Percentiles rank a stretch among this genome's conserved stretches.
Conservation (phyloP, 345 rosid species). For the Populus euphratica region DNA sequence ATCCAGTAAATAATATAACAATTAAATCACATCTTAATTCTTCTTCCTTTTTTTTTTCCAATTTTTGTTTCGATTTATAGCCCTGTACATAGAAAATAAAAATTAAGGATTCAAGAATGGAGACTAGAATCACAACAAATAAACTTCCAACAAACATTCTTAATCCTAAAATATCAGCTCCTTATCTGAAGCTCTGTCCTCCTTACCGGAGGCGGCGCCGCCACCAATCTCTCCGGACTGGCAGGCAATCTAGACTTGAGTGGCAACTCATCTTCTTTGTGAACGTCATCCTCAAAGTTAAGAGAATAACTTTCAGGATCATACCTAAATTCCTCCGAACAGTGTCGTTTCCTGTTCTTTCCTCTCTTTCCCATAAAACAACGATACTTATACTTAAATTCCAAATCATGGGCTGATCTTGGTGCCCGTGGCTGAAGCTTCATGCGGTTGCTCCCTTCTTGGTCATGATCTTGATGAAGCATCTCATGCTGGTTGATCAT, state of each 20-base stretch:
- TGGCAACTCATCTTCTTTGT: conserved; percentile 38
- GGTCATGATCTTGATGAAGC: not conserved
- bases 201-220: not conserved
- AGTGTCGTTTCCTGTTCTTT: conserved; percentile 25
- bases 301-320: conserved; percentile 63
- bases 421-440: conserved; percentile 18
- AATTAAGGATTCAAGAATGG: too few relatives aligned
- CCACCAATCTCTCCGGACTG: conserved; percentile 26
- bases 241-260: conserved; percentile 50
- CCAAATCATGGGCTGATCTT: conserved; percentile 43
- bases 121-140: not conserved
- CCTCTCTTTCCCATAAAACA: conserved; percentile 37
- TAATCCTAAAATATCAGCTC: not conserved
- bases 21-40: not conserved
- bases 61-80: not conserved
- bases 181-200: not conserved
- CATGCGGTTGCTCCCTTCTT: not conserved
- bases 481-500: conserved; percentile 4
- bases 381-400: conserved; percentile 38
- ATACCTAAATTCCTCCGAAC: conserved; percentile 54
- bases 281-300: conserved; percentile 54
- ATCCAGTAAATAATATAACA: not conserved
- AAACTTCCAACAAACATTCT: not conserved
- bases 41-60: not conserved
- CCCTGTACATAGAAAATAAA: not conserved